Evolutionary conservation across 352 stramenopile species (phyloP).

Genomic region (Aphanomyces astaci): DNA sequence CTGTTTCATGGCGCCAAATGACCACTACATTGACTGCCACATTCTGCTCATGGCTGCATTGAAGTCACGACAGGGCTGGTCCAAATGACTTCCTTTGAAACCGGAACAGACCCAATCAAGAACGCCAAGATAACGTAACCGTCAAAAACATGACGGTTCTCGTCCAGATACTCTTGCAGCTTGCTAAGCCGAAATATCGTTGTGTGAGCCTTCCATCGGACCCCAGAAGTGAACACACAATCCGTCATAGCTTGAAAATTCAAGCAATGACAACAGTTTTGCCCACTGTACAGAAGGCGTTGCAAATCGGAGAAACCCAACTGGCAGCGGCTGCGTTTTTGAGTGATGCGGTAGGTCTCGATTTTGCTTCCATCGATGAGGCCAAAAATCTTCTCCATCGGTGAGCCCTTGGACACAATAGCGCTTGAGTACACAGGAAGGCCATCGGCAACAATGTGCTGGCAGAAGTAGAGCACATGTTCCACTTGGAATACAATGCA

Average conservation of each 20-base stretch:
- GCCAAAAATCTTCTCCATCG: background rate
- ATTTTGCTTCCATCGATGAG: slow-evolving; percentile 8
- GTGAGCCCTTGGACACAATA: background rate
- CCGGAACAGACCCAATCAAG: background rate
- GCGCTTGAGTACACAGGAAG: background rate
- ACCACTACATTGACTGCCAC: background rate
- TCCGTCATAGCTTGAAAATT: background rate
- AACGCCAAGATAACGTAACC: background rate
- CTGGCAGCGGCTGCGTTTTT: background rate
- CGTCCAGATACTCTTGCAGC: background rate
- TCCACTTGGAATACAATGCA: background rate
- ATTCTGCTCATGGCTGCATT: background rate
- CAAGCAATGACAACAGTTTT: background rate
- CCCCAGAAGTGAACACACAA: background rate
- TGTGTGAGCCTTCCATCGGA: background rate
- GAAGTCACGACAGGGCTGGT: background rate
- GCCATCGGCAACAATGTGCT: background rate
- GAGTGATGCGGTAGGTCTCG: background rate
- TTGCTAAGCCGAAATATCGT: background rate
- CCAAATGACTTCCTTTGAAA: background rate
- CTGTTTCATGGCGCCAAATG: background rate
- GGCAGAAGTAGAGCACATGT: background rate
- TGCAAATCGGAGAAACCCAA: background rate
- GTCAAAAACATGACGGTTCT: background rate
- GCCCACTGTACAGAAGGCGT: background rate